A percentile compares a stretch with the other conserved stretches of the same genome.
These are phyloP conservation scores for Chrysoporthe puriensis DNA, from an alignment of 2,329 filamentous ascomycete species.

Conservation along the genomic window DNA sequence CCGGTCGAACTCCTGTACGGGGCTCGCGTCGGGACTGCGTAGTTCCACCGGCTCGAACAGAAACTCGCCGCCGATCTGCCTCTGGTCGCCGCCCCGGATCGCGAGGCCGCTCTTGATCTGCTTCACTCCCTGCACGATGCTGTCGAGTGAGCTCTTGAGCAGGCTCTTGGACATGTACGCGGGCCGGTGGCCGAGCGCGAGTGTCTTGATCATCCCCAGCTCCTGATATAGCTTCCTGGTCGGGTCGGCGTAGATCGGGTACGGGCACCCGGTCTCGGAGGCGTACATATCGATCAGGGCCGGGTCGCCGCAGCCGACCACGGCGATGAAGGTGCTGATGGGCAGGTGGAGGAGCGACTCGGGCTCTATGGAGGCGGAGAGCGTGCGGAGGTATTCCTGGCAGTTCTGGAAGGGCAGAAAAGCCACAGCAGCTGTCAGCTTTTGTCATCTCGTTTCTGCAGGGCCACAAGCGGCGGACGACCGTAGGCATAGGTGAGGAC, in stretches of 20 bases:
- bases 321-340: constrained; percentile 64
- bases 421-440: not conserved
- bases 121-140: constrained; percentile 63
- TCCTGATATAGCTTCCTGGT: constrained; percentile 66
- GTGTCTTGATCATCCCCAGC: constrained; percentile 70
- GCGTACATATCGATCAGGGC: constrained; percentile 70
- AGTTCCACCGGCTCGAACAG: constrained; percentile 65
- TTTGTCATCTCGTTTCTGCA: not conserved
- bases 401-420: constrained; percentile 59
- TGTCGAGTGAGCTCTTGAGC: constrained; percentile 52
- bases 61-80: constrained; percentile 78
- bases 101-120: constrained; percentile 61
- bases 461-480: not conserved
- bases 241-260: constrained; percentile 79
- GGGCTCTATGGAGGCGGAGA: constrained; percentile 62
- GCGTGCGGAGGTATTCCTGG: constrained; percentile 71
- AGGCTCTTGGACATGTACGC: constrained; percentile 65
- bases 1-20: constrained; percentile 40
- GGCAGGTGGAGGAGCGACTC: constrained; percentile 54
- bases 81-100: constrained; percentile 65
- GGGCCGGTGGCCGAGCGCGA: constrained; percentile 62
- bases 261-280: constrained; percentile 65
- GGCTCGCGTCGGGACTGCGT: constrained; percentile 48
- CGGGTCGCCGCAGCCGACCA: constrained; percentile 74
- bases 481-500: constrained; percentile 37